Evolutionary conservation across 139 green algal species (phyloP).

Genomic region (Closterium sp.): DNA sequence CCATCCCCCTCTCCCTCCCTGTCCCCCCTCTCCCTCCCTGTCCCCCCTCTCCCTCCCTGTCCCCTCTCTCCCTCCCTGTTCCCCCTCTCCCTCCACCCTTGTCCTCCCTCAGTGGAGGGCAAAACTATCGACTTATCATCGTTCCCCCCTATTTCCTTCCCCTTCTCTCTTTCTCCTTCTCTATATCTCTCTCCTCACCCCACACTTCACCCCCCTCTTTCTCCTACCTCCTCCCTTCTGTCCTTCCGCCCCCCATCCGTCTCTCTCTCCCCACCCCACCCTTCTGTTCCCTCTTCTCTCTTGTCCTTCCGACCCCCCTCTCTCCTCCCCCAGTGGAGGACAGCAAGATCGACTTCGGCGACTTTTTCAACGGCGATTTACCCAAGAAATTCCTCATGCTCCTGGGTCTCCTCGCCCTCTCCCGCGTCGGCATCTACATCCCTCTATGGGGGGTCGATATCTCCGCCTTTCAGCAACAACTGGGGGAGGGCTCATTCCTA

Average conservation of each 20-base stretch:
- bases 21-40: too few relatives aligned
- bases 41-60: too few relatives aligned
- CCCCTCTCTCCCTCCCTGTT: too few relatives aligned
- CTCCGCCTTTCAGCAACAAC: constrained; percentile 28
- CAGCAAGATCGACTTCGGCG: constrained; percentile 6
- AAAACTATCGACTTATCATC: too few relatives aligned
- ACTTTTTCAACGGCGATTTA: constrained; percentile 50
- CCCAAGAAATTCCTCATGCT: constrained; percentile 55
- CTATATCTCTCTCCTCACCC: too few relatives aligned
- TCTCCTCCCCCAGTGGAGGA: neutral
- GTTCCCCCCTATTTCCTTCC: too few relatives aligned
- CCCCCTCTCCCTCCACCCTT: too few relatives aligned
- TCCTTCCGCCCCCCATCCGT: neutral
- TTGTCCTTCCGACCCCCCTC: neutral
- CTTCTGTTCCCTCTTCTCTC: neutral
- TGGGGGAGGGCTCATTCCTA: constrained; percentile 69
- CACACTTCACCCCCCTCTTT: neutral
- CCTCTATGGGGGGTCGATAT: constrained; percentile 68
- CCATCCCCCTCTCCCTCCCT: too few relatives aligned
- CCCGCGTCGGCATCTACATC: constrained; percentile 89
- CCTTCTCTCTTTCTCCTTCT: too few relatives aligned
- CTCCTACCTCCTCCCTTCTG: neutral
- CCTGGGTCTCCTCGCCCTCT: constrained; percentile 76
- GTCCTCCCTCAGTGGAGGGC: too few relatives aligned
- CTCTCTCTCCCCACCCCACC: neutral